A percentile compares a stretch with the other conserved stretches of the same genome.
These are phyloP conservation scores for Geotrichum bryndzae DNA, from an alignment of 1,139 yeast species.

Conservation along the genomic window DNA sequence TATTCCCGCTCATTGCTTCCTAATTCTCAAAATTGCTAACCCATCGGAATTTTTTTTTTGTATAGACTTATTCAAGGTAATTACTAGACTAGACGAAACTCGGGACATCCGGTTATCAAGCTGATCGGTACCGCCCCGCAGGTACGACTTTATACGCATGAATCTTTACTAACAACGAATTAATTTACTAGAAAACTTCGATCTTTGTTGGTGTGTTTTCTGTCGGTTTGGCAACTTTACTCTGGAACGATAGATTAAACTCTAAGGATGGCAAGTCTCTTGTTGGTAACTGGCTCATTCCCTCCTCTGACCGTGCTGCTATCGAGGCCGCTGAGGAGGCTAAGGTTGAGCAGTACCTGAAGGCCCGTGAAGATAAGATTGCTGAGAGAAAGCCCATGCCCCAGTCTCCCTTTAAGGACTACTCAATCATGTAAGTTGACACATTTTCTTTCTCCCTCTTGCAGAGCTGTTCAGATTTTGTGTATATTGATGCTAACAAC, in stretches of 20 bases:
- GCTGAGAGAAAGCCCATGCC: conserved; percentile 11
- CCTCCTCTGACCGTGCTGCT: conserved; percentile 19
- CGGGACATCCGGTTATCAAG: neutral
- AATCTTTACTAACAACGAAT: neutral
- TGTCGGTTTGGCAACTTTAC: conserved; percentile 23
- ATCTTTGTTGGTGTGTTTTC: conserved; percentile 25
- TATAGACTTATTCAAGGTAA: neutral
- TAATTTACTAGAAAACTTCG: conserved; percentile 19
- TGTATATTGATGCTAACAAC: neutral
- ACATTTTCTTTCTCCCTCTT: neutral
- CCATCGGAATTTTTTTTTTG: neutral
- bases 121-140: neutral
- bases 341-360: neutral
- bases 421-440: conserved; percentile 16
- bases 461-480: neutral
- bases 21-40: neutral
- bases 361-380: conserved; percentile 8
- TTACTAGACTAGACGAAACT: neutral
- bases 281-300: conserved; percentile 29
- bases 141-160: neutral
- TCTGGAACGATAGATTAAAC: conserved; percentile 27
- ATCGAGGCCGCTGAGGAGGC: conserved; percentile 26
- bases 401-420: conserved; percentile 9
- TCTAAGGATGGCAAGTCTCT: conserved; percentile 25
- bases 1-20: neutral